phyloP scores from a whole-genome alignment of 306 rosid species.

The Urtica urens region DNA sequence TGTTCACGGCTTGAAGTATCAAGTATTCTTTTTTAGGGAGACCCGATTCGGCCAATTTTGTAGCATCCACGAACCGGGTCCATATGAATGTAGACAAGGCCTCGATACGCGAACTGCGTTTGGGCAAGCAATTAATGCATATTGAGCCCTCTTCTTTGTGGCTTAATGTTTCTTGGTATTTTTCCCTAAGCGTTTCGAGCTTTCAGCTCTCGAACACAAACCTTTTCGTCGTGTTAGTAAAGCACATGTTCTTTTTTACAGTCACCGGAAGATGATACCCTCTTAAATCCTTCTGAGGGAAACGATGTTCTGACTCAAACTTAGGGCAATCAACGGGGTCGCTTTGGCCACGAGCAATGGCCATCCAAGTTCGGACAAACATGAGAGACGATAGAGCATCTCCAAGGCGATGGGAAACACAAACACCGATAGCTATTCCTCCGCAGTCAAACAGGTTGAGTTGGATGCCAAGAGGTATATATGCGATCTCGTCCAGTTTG shows the following conservation, averaged over 20 bases:
- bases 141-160: not conserved
- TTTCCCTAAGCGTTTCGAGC: conserved; percentile 29
- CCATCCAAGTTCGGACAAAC: conserved; percentile 16
- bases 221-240: conserved; percentile 28
- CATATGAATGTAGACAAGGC: conserved; percentile 50
- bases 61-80: conserved; percentile 39
- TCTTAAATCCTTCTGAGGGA: conserved; percentile 32
- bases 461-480: conserved; percentile 5
- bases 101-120: conserved; percentile 42
- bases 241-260: conserved; percentile 21
- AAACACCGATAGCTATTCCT: conserved; percentile 15
- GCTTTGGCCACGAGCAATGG: not conserved
- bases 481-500: conserved; percentile 3
- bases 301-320: conserved; percentile 33
- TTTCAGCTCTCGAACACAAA: conserved; percentile 33
- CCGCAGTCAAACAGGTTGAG: conserved; percentile 17
- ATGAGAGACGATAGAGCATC: conserved; percentile 13
- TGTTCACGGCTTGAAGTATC: conserved; percentile 13
- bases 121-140: not conserved
- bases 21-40: not conserved
- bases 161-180: not conserved
- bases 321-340: conserved; percentile 11
- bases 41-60: not conserved
- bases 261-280: conserved; percentile 25
- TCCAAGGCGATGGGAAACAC: conserved; percentile 17